Percentiles rank a stretch among this genome's conserved stretches.
These are phyloP conservation scores for Penicillium sumatraense DNA, from an alignment of 2,329 filamentous ascomycete species.

Conservation along the genomic window DNA sequence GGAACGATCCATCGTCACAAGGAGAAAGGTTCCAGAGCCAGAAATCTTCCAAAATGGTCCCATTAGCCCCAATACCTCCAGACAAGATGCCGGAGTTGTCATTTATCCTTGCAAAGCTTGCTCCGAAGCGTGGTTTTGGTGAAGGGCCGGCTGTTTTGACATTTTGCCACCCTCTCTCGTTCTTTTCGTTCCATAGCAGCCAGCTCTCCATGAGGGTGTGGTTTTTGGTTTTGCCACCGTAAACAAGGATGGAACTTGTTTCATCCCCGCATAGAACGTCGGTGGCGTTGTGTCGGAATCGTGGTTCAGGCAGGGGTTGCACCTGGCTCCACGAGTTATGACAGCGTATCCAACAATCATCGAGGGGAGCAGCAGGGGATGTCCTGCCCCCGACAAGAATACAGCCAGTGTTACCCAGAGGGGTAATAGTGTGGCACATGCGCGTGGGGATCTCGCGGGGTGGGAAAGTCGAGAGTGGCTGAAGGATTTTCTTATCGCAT, in stretches of 20 bases:
- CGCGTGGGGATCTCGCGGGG: constrained; percentile 45
- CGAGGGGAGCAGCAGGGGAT: constrained; percentile 71
- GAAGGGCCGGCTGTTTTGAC: constrained; percentile 39
- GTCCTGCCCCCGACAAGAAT: constrained; percentile 77
- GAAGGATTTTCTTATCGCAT: constrained; percentile 50
- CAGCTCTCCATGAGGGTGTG: constrained; percentile 56
- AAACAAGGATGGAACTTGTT: constrained; percentile 57
- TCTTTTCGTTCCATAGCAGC: constrained; percentile 57
- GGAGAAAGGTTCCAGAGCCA: constrained; percentile 67
- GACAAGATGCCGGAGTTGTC: constrained; percentile 65
- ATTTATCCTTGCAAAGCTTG: constrained; percentile 49
- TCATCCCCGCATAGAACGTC: constrained; percentile 43
- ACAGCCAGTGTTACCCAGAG: constrained; percentile 59
- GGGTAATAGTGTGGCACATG: constrained; percentile 79
- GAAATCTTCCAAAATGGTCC: constrained; percentile 64
- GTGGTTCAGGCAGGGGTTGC: constrained; percentile 68
- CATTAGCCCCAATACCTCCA: constrained; percentile 72
- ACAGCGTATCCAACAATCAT: constrained; percentile 76
- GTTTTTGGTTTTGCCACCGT: constrained; percentile 64
- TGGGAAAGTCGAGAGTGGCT: constrained; percentile 52
- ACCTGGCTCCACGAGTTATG: constrained; percentile 67
- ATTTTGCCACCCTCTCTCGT: constrained; percentile 55
- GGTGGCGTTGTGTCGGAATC: constrained; percentile 76
- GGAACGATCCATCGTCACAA: constrained; percentile 36
- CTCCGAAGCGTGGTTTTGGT: constrained; percentile 61